Evolutionary conservation across 108 stramenopile species (phyloP), one percentile per base, ranked within the genome.

Genomic region (Pseudonitzschia pungens): DNA sequence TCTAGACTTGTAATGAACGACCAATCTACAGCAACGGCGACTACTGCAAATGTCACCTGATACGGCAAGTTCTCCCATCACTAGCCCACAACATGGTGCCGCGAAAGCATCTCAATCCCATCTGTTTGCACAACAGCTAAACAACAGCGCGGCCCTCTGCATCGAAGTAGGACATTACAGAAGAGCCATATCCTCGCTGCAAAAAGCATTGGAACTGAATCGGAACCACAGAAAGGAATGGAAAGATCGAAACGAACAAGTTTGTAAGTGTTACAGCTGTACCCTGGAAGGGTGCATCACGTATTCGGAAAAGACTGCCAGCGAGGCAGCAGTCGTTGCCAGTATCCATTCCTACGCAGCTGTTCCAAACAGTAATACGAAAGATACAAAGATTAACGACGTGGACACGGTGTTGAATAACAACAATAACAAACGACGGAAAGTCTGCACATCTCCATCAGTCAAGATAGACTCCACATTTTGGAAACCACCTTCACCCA

Each of bases 81-180:
- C 36, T 36, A 36, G 36, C 2, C 6, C 36, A 36, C 4, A 2
- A 36, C 36, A 5, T 6, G 36, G 36, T 36, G 6, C 36, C 45
- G 45, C 45, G 16, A 48, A 24, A 55, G 54, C 54, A 26, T 55
- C 54, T 26, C 60, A 12, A 16, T 62, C 32, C 15, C 41, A 62
- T 40, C 60, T 62, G 9, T 62, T 40, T n/a, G 60, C 60, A 20
- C 60, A 62, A 15, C 60, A 40, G 20, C 36, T 62, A 15, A 62
- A 62, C 31, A 62, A 62, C 60, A 62, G 33, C 40, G 60, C 60
- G 8, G 60, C 60, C 0, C 29, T 62, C 11, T 62, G 60, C 36
- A 62, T 62, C 16, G 60, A 62, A 40, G 40, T 62, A 12, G 60
- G 60, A 40, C 60, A 62, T 6, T 62, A 62, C 29, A 18, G 36